A percentile compares a stretch with the other conserved stretches of the same genome.
Conservation (phyloP, 73 alveolate genomes). For the Paramecium primaurelia region DNA sequence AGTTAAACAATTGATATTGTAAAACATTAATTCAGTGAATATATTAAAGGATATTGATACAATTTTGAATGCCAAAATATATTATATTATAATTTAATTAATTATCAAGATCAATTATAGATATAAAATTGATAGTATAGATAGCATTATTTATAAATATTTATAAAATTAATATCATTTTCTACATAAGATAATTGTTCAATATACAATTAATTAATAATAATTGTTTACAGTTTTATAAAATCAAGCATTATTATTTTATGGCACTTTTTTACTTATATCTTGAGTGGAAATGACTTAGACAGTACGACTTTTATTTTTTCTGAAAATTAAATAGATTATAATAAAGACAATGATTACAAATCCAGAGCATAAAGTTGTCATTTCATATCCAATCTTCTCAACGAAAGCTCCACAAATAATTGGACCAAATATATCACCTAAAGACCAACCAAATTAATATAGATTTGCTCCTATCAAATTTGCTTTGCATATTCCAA, state of each 20-base stretch:
- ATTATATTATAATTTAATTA: no score
- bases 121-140: background rate
- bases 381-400: background rate
- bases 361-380: background rate
- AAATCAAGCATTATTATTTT: background rate
- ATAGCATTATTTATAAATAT: no score
- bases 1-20: no score
- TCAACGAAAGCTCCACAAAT: background rate
- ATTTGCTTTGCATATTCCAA: conserved; percentile 2
- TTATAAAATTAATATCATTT: no score
- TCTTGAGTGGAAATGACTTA: background rate
- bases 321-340: background rate
- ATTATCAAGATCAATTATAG: no score
- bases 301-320: background rate
- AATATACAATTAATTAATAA: background rate
- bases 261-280: background rate
- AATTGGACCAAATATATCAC: background rate
- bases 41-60: no score
- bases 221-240: background rate
- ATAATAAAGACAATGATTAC: background rate
- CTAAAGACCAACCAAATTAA: conserved; percentile 26
- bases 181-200: no score
- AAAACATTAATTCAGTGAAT: no score
- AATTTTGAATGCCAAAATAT: no score
- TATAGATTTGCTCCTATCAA: background rate